Percentiles rank a stretch among this genome's conserved stretches.
These are phyloP conservation scores for Aegilops longissima DNA, from an alignment of 176 grass and related monocot genomes.

Conservation along the genomic window DNA sequence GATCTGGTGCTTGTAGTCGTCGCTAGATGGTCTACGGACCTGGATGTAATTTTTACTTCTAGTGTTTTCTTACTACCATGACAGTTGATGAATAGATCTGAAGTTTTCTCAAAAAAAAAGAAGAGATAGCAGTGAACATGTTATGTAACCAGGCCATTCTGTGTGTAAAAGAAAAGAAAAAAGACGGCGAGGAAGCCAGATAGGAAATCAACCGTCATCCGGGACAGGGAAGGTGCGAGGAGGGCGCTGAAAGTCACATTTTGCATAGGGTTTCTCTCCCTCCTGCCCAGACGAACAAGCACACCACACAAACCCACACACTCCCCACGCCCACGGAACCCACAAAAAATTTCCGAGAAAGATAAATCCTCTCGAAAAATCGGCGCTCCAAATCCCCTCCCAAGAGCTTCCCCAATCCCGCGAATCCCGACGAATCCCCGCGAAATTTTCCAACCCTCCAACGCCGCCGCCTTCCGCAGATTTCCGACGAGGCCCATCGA, in stretches of 20 bases:
- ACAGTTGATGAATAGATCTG: too few relatives aligned
- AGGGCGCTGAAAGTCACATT: constrained; percentile 32
- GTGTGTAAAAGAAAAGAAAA: neutral
- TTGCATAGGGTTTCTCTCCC: constrained; percentile 53
- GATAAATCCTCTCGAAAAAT: constrained; percentile 35
- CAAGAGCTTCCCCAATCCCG: neutral
- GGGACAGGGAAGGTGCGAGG: neutral
- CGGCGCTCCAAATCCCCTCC: constrained; percentile 34
- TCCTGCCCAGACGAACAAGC: constrained; percentile 18
- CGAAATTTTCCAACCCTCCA: constrained; percentile 32
- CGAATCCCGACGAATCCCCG: constrained; percentile 18
- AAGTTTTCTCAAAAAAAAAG: too few relatives aligned
- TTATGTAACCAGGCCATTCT: too few relatives aligned
- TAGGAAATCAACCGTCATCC: constrained; percentile 26
- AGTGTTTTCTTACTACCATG: too few relatives aligned
- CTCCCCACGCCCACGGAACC: constrained; percentile 25
- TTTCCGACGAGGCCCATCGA: constrained; percentile 6
- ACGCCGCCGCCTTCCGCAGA: constrained; percentile 20
- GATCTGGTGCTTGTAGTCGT: too few relatives aligned
- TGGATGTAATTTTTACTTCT: too few relatives aligned
- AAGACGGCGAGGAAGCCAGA: neutral
- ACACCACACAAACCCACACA: constrained; percentile 32
- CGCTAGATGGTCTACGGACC: too few relatives aligned
- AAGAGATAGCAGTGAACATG: too few relatives aligned
- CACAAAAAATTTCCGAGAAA: constrained; percentile 38